phyloP scores from a whole-genome alignment of 495 filamentous ascomycete species.

The Penicillium psychrofluorescens region DNA sequence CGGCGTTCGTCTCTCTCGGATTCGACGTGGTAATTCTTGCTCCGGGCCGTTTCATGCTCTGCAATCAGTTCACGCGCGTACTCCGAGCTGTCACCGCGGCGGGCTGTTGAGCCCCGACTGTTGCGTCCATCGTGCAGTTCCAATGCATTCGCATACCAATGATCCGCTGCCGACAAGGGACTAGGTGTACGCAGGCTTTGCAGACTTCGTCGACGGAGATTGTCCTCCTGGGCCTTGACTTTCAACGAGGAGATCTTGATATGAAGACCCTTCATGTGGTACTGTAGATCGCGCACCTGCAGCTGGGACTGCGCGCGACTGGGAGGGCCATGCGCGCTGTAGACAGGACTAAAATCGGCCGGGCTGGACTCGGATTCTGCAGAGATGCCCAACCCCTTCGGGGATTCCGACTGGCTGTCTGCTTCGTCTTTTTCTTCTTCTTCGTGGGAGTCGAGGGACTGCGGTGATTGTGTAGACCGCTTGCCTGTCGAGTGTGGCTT shows the following conservation, averaged over 20 bases:
- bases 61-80: slow-evolving; percentile 6
- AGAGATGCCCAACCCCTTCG: slow-evolving; percentile 25
- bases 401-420: slow-evolving; percentile 14
- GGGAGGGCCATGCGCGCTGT: slow-evolving; percentile 29
- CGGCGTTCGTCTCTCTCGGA: slow-evolving; percentile 1
- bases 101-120: slow-evolving; percentile 15
- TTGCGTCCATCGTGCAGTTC: slow-evolving; percentile 25
- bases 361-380: slow-evolving; percentile 18
- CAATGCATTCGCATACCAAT: slow-evolving; percentile 59
- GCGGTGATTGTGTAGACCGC: slow-evolving; percentile 5
- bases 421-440: slow-evolving; percentile 6
- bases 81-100: slow-evolving; percentile 13
- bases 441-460: slow-evolving; percentile 3
- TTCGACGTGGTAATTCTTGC: slow-evolving; percentile 1
- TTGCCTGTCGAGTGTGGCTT: slow-evolving; percentile 8
- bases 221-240: slow-evolving; percentile 76
- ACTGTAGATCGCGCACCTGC: slow-evolving; percentile 76
- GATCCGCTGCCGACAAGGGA: slow-evolving; percentile 72
- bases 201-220: slow-evolving; percentile 71
- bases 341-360: slow-evolving; percentile 29
- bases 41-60: neutral
- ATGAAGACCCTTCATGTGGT: slow-evolving; percentile 90
- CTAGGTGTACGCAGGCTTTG: slow-evolving; percentile 80
- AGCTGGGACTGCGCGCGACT: slow-evolving; percentile 45
- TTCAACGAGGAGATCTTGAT: slow-evolving; percentile 83